Evolutionary conservation across 805 yeast species (phyloP), one percentile per base, ranked within the genome.

Genomic region (Pichia ethanolica): DNA sequence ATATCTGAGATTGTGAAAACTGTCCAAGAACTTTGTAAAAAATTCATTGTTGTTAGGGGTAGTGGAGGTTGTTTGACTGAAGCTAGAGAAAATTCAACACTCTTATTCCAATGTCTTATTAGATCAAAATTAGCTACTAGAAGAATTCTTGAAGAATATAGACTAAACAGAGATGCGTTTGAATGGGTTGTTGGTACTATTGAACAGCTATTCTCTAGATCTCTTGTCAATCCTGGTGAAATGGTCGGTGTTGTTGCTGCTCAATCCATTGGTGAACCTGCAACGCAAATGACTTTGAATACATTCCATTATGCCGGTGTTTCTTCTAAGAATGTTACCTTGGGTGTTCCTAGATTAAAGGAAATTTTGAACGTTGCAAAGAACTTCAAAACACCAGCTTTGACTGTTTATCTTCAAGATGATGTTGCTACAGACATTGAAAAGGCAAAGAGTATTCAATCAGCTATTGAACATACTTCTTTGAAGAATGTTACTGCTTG

Each of bases 171-270:
- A 59, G 81, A 80, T 52, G 93, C 99, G 0, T 93, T 93, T 63
- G 89, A 90, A 56, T 93, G 99, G 99, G 95, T 89, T 43, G 57
- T 89, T 53, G 97, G 97, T 65, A 96, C 91, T 65, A 79, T 93
- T 56, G 97, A 90, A 64, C 80, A 93, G 34, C 97, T 90, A 68
- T 93, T 91, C 72, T 89, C 89, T 57, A 86, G 84, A 68, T 82
- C 97, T 8, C 74, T 87, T 65, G 97, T 89, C 42, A 91, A 90
- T 55, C 96, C 98, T 5, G 97, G 97, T 76, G 97, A 90, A 67
- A 90, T 90, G 97, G 97, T 90, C 51, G 97, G 97, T 74, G 95
- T 90, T 46, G 79, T 90, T 62, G 97, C 97, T 47, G 97, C 97
- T 2, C 97, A 90, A 73, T 89, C 96, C 36, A 90, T 90, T 71